Evolutionary conservation across 257 asterid genomes (phyloP), one percentile per base, ranked within the genome.

Genomic region (Gentiana straminea): DNA sequence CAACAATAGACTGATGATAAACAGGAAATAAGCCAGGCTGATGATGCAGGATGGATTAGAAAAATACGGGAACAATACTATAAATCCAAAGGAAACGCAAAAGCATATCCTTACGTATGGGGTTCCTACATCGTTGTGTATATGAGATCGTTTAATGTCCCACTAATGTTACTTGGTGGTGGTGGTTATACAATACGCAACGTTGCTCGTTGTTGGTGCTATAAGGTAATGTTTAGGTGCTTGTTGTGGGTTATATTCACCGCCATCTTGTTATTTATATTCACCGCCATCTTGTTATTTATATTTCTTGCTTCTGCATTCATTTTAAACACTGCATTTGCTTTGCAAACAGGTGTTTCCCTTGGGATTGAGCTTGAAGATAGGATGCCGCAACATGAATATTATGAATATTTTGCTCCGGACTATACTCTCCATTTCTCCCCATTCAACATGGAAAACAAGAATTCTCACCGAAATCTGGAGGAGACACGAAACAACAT

Each of bases 381-480:
- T 62, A 76, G 66, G 73, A 65, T 75, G 73, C 82, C 80, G 9
- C 76, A 60, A 52, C 82, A 79, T 66, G 85, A 79, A 64, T 75
- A 79, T 60, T 70, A 59, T 51, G 80, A 79, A 70, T 79, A 79
- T 58, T 79, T 79, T 61, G 82, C 82, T 41, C 85, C 85, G 48
- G 80, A 79, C 44, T 75, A 79, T 57, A 73, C 69, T 61, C 71
- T 75, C 60, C 77, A 75, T 52, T 78, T 70, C 41, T 65, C 86
- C 61, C 74, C 86, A 5, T 65, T 82, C 60, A 76, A 76, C 78
- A 79, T 79, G 86, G 86, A 73, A 68, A 79, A 79, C 68, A 79
- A 76, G 63, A 76, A 79, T 62, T 75, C 82, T 43, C 75, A 72
- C 41, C 66, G 54, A 51, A 61, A 68, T 59, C 60, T 79, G 71